Evolutionary conservation across 768 basidiomycete genomes (phyloP).

Genomic region (Gymnopilus dilepis): DNA sequence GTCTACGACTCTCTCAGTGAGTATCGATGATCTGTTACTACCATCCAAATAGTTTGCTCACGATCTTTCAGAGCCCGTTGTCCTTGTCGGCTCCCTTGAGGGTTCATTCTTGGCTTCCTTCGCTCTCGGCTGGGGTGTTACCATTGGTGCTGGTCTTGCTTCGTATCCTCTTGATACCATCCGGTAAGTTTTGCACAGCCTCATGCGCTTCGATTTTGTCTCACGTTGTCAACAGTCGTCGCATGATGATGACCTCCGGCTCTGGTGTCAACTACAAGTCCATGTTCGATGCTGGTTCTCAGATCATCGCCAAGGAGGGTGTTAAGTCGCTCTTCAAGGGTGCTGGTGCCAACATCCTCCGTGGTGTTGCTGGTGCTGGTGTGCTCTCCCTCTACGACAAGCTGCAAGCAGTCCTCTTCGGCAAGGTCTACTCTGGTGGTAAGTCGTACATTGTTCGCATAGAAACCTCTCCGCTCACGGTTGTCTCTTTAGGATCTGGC

Average conservation of each 20-base stretch:
- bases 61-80: slow-evolving; percentile 79
- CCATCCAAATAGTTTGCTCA: slow-evolving; percentile 23
- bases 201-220: slow-evolving; percentile 13
- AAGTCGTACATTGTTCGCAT: slow-evolving; percentile 28
- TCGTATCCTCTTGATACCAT: slow-evolving; percentile 95
- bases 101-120: slow-evolving; percentile 98
- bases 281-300: slow-evolving; percentile 95
- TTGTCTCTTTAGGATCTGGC: slow-evolving; percentile 45
- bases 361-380: slow-evolving; percentile 99
- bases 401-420: slow-evolving; percentile 94
- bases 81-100: slow-evolving; percentile 93
- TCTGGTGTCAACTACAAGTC: slow-evolving; percentile 96
- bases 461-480: slow-evolving; percentile 5
- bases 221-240: slow-evolving; percentile 72
- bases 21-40: slow-evolving; percentile 34
- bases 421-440: slow-evolving; percentile 99
- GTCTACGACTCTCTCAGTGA: slow-evolving; percentile 91
- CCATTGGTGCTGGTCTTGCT: slow-evolving; percentile 98
- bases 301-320: slow-evolving; percentile 97
- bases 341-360: slow-evolving; percentile 94
- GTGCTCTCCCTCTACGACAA: slow-evolving; percentile 99
- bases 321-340: slow-evolving; percentile 97
- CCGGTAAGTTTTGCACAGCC: slow-evolving; percentile 53
- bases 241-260: slow-evolving; percentile 99
- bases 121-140: slow-evolving; percentile 98